phyloP scores from a whole-genome alignment of 257 asterid species.

The Voacanga thouarsii region DNA sequence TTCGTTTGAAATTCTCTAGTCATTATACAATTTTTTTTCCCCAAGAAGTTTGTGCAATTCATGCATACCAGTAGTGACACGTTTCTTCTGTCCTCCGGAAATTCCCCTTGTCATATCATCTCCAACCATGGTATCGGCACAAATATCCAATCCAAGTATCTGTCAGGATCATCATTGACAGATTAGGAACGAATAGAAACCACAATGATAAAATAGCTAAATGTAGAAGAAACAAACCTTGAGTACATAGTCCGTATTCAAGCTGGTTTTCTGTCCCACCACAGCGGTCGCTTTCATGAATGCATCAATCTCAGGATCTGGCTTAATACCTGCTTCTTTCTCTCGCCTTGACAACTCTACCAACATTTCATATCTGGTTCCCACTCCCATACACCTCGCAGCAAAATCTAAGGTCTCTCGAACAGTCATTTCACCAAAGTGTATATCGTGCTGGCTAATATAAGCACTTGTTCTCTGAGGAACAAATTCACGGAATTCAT shows the following conservation, averaged over 20 bases:
- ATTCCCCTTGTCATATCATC: slow-evolving; percentile 90
- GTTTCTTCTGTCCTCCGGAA: slow-evolving; percentile 88
- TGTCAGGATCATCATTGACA: slow-evolving; percentile 18
- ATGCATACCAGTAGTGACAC: slow-evolving; percentile 74
- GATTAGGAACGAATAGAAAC: not conserved
- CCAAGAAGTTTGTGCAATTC: not conserved
- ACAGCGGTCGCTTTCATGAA: slow-evolving; percentile 79
- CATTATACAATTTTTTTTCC: too few relatives aligned
- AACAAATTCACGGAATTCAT: slow-evolving; percentile 66
- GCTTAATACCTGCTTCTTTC: slow-evolving; percentile 48
- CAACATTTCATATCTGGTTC: slow-evolving; percentile 73
- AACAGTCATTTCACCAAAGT: slow-evolving; percentile 85
- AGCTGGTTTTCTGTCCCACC: slow-evolving; percentile 65
- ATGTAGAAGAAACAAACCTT: slow-evolving; percentile 43
- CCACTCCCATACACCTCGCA: slow-evolving; percentile 33
- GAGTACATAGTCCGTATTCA: slow-evolving; percentile 77
- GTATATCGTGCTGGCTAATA: slow-evolving; percentile 66
- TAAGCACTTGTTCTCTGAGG: slow-evolving; percentile 53
- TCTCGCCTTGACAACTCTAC: slow-evolving; percentile 60
- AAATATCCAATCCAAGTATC: slow-evolving; percentile 87
- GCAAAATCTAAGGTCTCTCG: slow-evolving; percentile 67
- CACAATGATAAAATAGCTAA: not conserved
- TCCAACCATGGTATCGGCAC: slow-evolving; percentile 86
- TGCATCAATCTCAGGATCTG: slow-evolving; percentile 65
- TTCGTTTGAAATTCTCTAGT: not conserved